phyloP scores from a whole-genome alignment of 2,329 filamentous ascomycete species.

The Aspergillus pseudonomiae region DNA sequence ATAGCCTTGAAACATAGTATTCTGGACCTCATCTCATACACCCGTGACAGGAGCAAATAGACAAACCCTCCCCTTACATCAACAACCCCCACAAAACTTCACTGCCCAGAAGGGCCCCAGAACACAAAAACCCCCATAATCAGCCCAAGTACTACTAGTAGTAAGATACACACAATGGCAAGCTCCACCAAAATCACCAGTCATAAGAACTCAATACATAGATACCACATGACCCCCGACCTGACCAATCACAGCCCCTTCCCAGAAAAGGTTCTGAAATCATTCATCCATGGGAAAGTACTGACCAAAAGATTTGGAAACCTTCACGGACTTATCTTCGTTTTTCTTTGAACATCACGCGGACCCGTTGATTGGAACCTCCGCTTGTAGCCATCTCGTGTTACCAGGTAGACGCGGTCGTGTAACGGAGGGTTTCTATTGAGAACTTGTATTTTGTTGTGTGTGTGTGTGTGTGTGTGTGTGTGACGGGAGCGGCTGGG shows the following conservation, averaged over 20 bases:
- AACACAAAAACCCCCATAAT: too few relatives aligned
- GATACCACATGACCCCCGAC: not conserved
- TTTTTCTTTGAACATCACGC: not conserved
- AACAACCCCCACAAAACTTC: too few relatives aligned
- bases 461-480: too few relatives aligned
- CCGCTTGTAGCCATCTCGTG: not conserved
- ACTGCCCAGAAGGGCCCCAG: too few relatives aligned
- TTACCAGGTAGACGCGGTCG: not conserved
- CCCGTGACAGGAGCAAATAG: too few relatives aligned
- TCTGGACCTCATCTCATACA: not conserved
- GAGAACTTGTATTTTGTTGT: not conserved
- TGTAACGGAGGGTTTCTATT: not conserved
- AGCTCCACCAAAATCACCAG: too few relatives aligned
- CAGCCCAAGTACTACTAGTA: too few relatives aligned
- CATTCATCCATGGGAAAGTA: not conserved
- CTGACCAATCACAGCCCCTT: too few relatives aligned
- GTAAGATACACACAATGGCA: too few relatives aligned
- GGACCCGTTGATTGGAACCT: not conserved
- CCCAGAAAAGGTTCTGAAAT: too few relatives aligned
- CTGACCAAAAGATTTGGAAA: not conserved
- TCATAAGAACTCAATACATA: not conserved
- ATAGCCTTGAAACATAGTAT: not conserved
- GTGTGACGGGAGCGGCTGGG: not conserved
- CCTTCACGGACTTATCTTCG: not conserved
- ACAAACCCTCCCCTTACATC: too few relatives aligned